Evolutionary conservation across 495 filamentous ascomycete species (phyloP).

Genomic region (Hypoxylon lenormandii): DNA sequence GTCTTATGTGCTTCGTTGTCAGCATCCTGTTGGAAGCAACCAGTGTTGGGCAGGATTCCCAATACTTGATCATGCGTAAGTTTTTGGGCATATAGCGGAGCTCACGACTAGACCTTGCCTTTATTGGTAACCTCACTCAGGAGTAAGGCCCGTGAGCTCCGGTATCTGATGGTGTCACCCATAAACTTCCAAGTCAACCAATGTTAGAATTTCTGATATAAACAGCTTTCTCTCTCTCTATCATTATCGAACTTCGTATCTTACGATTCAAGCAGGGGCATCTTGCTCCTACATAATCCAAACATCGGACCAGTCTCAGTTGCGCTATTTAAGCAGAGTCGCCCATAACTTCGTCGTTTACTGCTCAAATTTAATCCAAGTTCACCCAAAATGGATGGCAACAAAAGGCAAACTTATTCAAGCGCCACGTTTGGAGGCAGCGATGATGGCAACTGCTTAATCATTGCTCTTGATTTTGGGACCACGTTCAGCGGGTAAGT

Average conservation of each 20-base stretch:
- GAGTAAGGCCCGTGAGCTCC: background rate
- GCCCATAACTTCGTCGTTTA: background rate
- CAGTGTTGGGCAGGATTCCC: background rate
- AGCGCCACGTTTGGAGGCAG: background rate
- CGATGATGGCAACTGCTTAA: background rate
- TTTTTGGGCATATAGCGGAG: background rate
- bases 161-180: background rate
- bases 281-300: background rate
- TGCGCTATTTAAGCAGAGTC: background rate
- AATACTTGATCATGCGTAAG: background rate
- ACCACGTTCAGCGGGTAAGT: constrained; percentile 39
- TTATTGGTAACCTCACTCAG: background rate
- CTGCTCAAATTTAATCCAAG: background rate
- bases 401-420: background rate
- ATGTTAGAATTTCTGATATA: background rate
- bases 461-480: constrained; percentile 50
- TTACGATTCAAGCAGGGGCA: background rate
- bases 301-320: too few species aligned
- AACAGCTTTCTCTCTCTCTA: background rate
- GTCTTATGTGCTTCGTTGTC: background rate
- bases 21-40: background rate
- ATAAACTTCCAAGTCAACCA: background rate
- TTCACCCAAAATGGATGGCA: background rate
- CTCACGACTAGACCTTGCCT: background rate
- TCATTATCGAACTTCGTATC: background rate